These are phyloP conservation scores for Purpureocillium lavendulum DNA, from an alignment of 2,329 filamentous ascomycete genomes.

Conservation along the genomic window DNA sequence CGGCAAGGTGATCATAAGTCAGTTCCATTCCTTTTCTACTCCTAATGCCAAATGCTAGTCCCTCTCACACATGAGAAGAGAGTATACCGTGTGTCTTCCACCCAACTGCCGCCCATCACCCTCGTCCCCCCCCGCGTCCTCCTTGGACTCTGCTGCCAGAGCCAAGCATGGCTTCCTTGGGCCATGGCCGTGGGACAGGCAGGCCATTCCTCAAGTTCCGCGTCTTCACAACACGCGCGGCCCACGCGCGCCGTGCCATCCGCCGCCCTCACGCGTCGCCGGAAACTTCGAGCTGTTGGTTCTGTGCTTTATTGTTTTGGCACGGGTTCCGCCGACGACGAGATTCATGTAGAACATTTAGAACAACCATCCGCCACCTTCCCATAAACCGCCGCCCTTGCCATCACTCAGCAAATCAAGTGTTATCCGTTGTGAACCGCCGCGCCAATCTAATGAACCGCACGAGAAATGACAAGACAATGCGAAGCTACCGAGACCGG, in stretches of 20 bases:
- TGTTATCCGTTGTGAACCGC: constrained; percentile 40
- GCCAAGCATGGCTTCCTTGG: constrained; percentile 6
- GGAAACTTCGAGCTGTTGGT: constrained; percentile 9
- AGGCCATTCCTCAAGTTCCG: constrained; percentile 4
- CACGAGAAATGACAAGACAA: constrained; percentile 38
- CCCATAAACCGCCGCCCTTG: constrained; percentile 30
- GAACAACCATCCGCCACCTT: constrained; percentile 23
- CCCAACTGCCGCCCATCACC: constrained; percentile 5
- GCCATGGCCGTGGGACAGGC: neutral
- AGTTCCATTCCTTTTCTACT: constrained; percentile 27
- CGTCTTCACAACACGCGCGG: neutral
- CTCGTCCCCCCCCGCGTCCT: constrained; percentile 5
- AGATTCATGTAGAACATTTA: constrained; percentile 26
- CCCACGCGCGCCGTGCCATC: neutral
- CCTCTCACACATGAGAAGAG: constrained; percentile 13
- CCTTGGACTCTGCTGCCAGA: constrained; percentile 3
- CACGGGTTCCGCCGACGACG: constrained; percentile 19
- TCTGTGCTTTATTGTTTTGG: constrained; percentile 26
- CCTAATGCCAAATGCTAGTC: constrained; percentile 26
- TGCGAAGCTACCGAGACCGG: constrained; percentile 24
- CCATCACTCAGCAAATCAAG: constrained; percentile 39
- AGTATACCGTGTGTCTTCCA: constrained; percentile 10
- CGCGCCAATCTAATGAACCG: constrained; percentile 47
- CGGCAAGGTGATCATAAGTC: constrained; percentile 14
- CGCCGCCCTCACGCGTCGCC: constrained; percentile 5